Conservation (phyloP, 2,329 filamentous ascomycete genomes). For the Alternaria novae-zelandiae region DNA sequence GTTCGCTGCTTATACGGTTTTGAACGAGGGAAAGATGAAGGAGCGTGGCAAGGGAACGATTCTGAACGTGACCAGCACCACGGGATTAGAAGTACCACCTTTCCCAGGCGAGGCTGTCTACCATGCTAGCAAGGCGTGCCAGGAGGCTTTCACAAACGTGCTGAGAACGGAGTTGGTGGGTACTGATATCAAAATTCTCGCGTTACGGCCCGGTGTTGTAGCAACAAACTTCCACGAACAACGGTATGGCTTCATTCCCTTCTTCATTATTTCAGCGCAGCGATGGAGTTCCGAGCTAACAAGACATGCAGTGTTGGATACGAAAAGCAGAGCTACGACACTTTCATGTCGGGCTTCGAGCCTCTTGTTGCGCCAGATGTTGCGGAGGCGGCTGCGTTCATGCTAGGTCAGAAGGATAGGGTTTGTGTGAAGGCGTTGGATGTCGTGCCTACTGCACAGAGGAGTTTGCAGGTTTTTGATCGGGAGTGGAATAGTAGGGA, state of each 20-base stretch:
- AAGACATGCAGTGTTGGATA: conserved; percentile 44
- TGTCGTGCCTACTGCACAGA: conserved; percentile 54
- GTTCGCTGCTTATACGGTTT: conserved; percentile 54
- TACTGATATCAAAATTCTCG: conserved; percentile 57
- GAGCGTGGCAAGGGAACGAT: conserved; percentile 51
- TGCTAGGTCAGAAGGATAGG: conserved; percentile 51
- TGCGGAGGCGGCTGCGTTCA: conserved; percentile 52
- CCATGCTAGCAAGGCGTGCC: conserved; percentile 56
- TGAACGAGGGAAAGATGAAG: conserved; percentile 53
- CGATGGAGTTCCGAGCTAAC: neutral
- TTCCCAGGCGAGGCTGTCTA: conserved; percentile 59
- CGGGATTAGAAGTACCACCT: conserved; percentile 56
- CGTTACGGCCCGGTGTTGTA: conserved; percentile 56
- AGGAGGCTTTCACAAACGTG: conserved; percentile 59
- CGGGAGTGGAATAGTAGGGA: conserved; percentile 38
- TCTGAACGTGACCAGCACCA: conserved; percentile 57
- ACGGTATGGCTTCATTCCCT: conserved; percentile 29
- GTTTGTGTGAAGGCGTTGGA: conserved; percentile 57
- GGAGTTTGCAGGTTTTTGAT: conserved; percentile 48
- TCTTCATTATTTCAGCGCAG: too few relatives aligned
- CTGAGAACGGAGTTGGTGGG: conserved; percentile 56
- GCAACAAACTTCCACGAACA: conserved; percentile 58
- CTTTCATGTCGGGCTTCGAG: conserved; percentile 55
- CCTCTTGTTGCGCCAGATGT: conserved; percentile 54
- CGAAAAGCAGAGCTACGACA: conserved; percentile 52